Conservation (phyloP, 2,329 filamentous ascomycete species). For the Penicillium janthinellum region DNA sequence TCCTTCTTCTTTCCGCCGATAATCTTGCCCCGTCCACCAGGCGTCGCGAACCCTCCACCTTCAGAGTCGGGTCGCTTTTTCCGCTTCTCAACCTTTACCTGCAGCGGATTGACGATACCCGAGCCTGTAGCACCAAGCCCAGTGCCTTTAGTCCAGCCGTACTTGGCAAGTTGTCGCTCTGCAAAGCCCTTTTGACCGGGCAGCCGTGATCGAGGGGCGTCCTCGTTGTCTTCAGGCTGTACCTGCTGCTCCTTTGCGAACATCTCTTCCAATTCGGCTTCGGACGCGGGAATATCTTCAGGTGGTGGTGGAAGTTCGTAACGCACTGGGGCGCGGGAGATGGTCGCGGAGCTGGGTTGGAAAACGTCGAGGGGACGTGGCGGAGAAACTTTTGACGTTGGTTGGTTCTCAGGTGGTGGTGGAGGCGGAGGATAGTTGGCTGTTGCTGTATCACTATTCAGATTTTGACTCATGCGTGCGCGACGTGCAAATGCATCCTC, state of each 20-base stretch:
- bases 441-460: constrained; percentile 20
- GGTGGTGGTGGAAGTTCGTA: constrained; percentile 62
- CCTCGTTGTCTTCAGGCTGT: constrained; percentile 34
- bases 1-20: constrained; percentile 70
- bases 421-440: constrained; percentile 18
- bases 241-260: constrained; percentile 44
- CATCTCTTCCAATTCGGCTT: constrained; percentile 54
- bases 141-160: constrained; percentile 86
- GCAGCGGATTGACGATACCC: constrained; percentile 82
- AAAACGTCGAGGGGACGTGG: constrained; percentile 44
- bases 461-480: constrained; percentile 57
- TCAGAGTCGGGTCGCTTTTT: constrained; percentile 77
- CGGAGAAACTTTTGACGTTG: constrained; percentile 31
- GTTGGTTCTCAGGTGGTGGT: constrained; percentile 32
- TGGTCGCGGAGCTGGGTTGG: constrained; percentile 57
- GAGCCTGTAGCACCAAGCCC: constrained; percentile 80
- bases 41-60: constrained; percentile 74
- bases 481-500: constrained; percentile 71
- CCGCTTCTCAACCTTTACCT: constrained; percentile 81
- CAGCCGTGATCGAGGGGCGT: constrained; percentile 59
- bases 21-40: constrained; percentile 73
- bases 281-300: constrained; percentile 54
- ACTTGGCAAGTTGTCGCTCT: constrained; percentile 85
- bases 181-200: constrained; percentile 85
- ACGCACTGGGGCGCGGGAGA: constrained; percentile 76